Conservation (phyloP, 2,329 filamentous ascomycete species). For the Zymoseptoria tritici region DNA sequence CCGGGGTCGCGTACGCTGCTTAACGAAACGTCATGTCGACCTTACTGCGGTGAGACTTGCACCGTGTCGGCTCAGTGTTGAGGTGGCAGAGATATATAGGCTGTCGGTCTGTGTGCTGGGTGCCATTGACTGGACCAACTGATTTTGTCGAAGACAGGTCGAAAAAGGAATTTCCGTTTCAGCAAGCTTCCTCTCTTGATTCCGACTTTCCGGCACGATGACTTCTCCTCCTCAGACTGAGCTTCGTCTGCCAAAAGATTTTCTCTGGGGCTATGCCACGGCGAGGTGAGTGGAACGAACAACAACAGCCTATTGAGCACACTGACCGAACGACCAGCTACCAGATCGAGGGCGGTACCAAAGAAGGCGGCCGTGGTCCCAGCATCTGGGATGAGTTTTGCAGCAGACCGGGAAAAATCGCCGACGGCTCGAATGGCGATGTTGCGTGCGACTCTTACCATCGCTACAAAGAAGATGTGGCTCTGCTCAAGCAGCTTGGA, state of each 20-base stretch:
- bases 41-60: neutral
- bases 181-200: neutral
- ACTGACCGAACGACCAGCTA: conserved; percentile 49
- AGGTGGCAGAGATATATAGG: neutral
- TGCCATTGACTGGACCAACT: neutral
- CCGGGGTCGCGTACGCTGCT: neutral
- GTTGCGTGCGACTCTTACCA: conserved; percentile 85
- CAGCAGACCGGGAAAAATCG: conserved; percentile 71
- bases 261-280: conserved; percentile 74
- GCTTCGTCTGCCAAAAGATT: conserved; percentile 17
- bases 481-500: conserved; percentile 65
- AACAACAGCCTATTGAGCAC: conserved; percentile 19
- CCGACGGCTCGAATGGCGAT: conserved; percentile 65
- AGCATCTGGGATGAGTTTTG: conserved; percentile 92
- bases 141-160: neutral
- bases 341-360: conserved; percentile 72
- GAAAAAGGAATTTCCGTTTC: neutral
- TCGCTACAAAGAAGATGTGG: conserved; percentile 68
- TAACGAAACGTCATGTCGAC: neutral
- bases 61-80: neutral
- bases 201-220: conserved; percentile 5
- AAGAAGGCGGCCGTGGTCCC: conserved; percentile 69
- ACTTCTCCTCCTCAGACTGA: conserved; percentile 4
- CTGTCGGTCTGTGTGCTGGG: neutral
- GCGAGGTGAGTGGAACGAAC: conserved; percentile 48